phyloP scores from a whole-genome alignment of 139 green algal genomes.

The Chlamydomonas asymmetrica region DNA sequence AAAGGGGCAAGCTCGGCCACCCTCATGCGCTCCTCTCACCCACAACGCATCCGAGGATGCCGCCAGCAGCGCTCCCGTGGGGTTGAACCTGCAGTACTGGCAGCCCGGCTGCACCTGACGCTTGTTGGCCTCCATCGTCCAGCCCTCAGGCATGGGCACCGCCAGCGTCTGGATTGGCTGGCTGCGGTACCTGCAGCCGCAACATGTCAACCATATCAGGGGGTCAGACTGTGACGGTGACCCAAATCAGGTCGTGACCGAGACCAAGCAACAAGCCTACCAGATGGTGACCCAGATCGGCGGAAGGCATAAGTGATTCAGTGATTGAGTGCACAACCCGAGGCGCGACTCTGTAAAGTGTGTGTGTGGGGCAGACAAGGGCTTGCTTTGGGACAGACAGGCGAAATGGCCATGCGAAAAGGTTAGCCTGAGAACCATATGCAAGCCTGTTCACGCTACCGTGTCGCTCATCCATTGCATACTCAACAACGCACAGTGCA shows the following conservation, averaged over 20 bases:
- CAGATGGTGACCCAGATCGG: too few species aligned
- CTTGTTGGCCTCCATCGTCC: background rate
- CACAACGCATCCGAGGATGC: constrained; percentile 15
- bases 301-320: background rate
- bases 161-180: background rate
- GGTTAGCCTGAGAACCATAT: too few species aligned
- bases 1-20: too few species aligned
- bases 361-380: too few species aligned
- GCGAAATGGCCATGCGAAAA: too few species aligned
- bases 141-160: background rate
- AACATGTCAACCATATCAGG: background rate
- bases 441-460: too few species aligned
- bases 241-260: background rate
- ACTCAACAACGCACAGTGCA: background rate
- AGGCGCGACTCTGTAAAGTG: too few species aligned
- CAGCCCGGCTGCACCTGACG: constrained; percentile 10
- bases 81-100: constrained; percentile 14
- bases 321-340: background rate
- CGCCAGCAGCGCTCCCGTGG: background rate
- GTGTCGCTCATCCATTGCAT: too few species aligned
- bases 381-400: too few species aligned
- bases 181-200: background rate
- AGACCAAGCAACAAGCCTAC: too few species aligned
- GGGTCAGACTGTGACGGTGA: background rate
- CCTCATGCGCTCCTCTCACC: background rate